Evolutionary conservation across 2,329 filamentous ascomycete genomes (phyloP).

Genomic region (Alternaria novae-zelandiae): DNA sequence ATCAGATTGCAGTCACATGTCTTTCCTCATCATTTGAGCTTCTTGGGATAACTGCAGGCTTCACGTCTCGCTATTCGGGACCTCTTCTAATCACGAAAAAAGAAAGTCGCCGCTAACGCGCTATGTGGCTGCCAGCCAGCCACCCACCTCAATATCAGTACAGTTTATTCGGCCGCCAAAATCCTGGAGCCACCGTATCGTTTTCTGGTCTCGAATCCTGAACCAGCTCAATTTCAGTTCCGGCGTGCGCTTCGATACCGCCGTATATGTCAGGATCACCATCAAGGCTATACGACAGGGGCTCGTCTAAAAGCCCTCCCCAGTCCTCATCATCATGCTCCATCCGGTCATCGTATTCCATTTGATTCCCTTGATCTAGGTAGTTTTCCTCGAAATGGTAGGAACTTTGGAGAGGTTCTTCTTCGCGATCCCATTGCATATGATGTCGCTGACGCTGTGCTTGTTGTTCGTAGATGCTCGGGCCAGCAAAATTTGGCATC

Average conservation of each 20-base stretch:
- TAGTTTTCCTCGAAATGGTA: not conserved
- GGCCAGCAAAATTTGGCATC: slow-evolving; percentile 19
- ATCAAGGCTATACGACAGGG: not conserved
- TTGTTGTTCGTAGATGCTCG: slow-evolving; percentile 39
- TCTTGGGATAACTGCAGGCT: not conserved
- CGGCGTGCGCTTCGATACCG: not conserved
- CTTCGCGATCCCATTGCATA: not conserved
- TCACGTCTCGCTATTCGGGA: not conserved
- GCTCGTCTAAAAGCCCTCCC: not conserved
- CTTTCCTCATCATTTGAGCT: not conserved
- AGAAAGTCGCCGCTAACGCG: not conserved
- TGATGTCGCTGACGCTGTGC: slow-evolving; percentile 17
- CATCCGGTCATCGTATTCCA: not conserved
- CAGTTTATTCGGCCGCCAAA: slow-evolving; percentile 55
- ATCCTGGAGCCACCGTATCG: slow-evolving; percentile 36
- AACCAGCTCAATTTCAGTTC: not conserved
- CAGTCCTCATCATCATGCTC: not conserved
- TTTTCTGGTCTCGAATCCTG: slow-evolving; percentile 4
- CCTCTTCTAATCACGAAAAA: not conserved
- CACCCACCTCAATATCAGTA: slow-evolving; percentile 44
- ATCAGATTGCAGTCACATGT: not conserved
- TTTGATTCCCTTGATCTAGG: not conserved
- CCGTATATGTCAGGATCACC: not conserved
- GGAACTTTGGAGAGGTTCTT: not conserved
- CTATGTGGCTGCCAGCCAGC: not conserved